A percentile compares a stretch with the other conserved stretches of the same genome.
phyloP scores from a whole-genome alignment of 768 basidiomycete genomes.

The Daedalea quercina region DNA sequence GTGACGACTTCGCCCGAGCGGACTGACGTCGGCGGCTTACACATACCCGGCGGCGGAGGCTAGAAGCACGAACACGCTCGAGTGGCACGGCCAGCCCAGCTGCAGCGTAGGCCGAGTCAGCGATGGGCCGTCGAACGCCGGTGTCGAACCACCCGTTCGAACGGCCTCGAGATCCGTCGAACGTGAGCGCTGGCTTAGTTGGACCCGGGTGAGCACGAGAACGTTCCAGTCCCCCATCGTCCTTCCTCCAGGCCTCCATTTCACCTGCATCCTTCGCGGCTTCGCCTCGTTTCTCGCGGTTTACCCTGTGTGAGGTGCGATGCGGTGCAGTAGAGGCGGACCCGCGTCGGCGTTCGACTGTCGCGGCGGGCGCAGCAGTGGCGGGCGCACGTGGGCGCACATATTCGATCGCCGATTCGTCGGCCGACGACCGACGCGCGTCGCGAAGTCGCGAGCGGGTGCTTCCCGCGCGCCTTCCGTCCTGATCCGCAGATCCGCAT shows the following conservation, averaged over 20 bases:
- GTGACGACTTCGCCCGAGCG: not conserved
- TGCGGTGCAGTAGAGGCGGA: not conserved
- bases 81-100: not conserved
- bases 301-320: not conserved
- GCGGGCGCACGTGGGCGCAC: not conserved
- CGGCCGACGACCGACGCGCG: no score
- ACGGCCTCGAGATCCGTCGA: not conserved
- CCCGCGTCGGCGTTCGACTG: not conserved
- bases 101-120: not conserved
- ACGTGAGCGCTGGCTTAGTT: not conserved
- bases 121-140: not conserved
- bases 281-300: not conserved
- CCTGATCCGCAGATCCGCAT: not conserved
- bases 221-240: not conserved
- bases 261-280: not conserved
- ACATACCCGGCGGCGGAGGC: not conserved
- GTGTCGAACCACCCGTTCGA: not conserved
- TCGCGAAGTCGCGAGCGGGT: not conserved
- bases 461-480: not conserved
- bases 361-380: not conserved
- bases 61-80: not conserved
- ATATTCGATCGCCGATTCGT: not conserved
- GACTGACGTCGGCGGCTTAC: not conserved
- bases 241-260: not conserved
- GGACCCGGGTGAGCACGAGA: not conserved